Evolutionary conservation across 495 filamentous ascomycete genomes (phyloP).

Genomic region (Glutinoglossum americanum): DNA sequence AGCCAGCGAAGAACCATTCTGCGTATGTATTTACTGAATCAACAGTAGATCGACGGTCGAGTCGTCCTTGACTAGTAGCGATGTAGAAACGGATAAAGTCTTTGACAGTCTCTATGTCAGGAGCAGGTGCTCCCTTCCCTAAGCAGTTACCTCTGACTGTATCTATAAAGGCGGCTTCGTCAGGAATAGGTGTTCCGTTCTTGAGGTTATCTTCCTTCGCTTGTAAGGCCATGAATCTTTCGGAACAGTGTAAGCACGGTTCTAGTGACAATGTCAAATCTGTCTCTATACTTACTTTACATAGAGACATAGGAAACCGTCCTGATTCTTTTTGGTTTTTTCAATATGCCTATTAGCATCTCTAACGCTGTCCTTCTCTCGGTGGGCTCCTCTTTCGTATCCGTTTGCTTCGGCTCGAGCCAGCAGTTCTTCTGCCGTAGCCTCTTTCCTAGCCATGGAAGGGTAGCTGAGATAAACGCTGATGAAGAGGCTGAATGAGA

Average conservation of each 20-base stretch:
- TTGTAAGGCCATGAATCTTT: neutral
- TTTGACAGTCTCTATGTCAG: neutral
- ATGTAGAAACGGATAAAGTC: conserved; percentile 2
- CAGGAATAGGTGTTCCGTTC: neutral
- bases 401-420: neutral
- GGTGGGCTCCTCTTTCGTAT: neutral
- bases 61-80: neutral
- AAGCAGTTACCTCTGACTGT: neutral
- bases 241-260: neutral
- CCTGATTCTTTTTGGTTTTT: neutral
- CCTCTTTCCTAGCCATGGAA: too few species aligned
- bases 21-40: conserved; percentile 1
- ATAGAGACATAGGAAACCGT: too few species aligned
- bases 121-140: neutral
- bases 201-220: neutral
- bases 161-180: neutral
- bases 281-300: too few species aligned
- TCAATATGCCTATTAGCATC: neutral
- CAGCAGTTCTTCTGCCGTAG: neutral
- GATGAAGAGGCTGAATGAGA: too few species aligned
- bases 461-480: too few species aligned
- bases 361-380: conserved; percentile 1
- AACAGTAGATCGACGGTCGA: neutral
- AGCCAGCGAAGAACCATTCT: conserved; percentile 4
- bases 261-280: too few species aligned